Evolutionary conservation across 2,329 filamentous ascomycete species (phyloP).

Genomic region (Colletotrichum salicis): DNA sequence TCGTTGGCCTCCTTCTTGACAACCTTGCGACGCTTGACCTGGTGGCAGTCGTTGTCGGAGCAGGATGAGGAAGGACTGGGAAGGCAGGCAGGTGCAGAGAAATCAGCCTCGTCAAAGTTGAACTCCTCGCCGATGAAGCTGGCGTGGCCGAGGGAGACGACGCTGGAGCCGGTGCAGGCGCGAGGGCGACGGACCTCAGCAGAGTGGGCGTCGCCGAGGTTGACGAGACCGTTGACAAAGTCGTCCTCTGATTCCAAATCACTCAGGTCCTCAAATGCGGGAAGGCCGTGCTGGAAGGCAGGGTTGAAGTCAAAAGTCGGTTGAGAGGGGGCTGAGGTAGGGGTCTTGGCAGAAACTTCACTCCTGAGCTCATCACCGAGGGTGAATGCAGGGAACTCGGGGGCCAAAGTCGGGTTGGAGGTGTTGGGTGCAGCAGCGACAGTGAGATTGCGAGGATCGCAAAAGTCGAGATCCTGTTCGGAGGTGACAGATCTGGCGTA

Average conservation of each 20-base stretch:
- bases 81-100: conserved; percentile 69
- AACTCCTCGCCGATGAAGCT: conserved; percentile 78
- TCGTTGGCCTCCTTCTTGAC: conserved; percentile 56
- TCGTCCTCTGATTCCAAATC: conserved; percentile 76
- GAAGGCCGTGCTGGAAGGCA: conserved; percentile 67
- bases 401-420: conserved; percentile 59
- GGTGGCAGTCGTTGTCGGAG: conserved; percentile 59
- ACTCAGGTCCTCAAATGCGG: conserved; percentile 85
- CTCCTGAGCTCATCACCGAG: conserved; percentile 70
- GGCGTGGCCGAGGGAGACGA: conserved; percentile 77
- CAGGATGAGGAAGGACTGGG: conserved; percentile 70
- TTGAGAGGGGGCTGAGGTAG: conserved; percentile 52
- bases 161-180: conserved; percentile 75
- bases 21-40: conserved; percentile 66
- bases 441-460: conserved; percentile 89
- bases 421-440: conserved; percentile 64
- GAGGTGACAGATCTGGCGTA: conserved; percentile 75
- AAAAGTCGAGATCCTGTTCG: conserved; percentile 83
- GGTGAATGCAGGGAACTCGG: conserved; percentile 74
- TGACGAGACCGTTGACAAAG: conserved; percentile 40
- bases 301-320: conserved; percentile 63
- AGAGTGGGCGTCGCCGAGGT: conserved; percentile 44
- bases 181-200: conserved; percentile 76
- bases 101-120: conserved; percentile 76
- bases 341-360: conserved; percentile 61